Conservation (phyloP, 2,329 filamentous ascomycete genomes). For the Pestalotiopsis sp. region DNA sequence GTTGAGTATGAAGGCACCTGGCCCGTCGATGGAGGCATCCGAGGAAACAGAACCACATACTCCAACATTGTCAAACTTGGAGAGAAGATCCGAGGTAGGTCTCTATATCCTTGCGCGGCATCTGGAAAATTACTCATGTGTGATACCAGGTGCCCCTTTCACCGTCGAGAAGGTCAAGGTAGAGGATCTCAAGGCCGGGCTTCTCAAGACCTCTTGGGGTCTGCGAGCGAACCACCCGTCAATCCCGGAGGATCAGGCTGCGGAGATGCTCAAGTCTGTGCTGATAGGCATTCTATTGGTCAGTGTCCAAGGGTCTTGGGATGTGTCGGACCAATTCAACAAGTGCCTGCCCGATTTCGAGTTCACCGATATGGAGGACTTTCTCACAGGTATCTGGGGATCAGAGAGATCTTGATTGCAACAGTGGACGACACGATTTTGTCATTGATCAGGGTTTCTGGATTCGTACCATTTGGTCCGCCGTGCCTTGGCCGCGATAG, state of each 20-base stretch:
- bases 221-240: conserved; percentile 29
- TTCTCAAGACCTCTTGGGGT: conserved; percentile 42
- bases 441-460: too few relatives aligned
- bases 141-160: conserved; percentile 35
- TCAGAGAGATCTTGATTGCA: conserved; percentile 32
- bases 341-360: conserved; percentile 43
- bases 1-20: conserved; percentile 47
- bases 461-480: background rate
- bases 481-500: background rate
- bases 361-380: conserved; percentile 43
- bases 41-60: conserved; percentile 37
- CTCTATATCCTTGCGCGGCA: background rate
- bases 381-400: conserved; percentile 36
- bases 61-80: conserved; percentile 42
- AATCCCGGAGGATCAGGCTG: conserved; percentile 36
- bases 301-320: conserved; percentile 43
- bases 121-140: conserved; percentile 12
- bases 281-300: conserved; percentile 44
- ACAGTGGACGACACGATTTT: too few relatives aligned
- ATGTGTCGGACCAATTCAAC: conserved; percentile 46
- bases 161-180: conserved; percentile 45
- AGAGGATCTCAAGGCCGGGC: conserved; percentile 49
- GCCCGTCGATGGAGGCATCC: conserved; percentile 44
- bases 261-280: conserved; percentile 37
- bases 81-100: conserved; percentile 41